phyloP scores from a whole-genome alignment of 805 yeast species.

The Teunomyces aglyptinius region DNA sequence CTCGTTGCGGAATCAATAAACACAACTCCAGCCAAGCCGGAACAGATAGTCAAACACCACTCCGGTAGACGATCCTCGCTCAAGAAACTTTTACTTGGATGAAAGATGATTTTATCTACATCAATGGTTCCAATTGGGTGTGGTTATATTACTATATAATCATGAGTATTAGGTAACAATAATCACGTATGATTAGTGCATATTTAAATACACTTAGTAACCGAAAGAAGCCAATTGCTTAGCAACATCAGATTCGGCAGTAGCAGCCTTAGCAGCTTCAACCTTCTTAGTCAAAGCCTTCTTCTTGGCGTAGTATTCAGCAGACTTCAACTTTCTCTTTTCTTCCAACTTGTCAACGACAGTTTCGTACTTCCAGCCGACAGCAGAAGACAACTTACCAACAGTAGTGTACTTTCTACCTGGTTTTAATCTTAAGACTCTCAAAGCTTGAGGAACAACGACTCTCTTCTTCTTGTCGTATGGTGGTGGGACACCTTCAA shows the following conservation, averaged over 20 bases:
- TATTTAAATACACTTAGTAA: constrained; percentile 58
- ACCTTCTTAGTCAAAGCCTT: constrained; percentile 92
- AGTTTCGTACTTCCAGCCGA: constrained; percentile 99
- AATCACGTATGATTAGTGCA: constrained; percentile 3
- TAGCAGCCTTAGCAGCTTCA: constrained; percentile 78
- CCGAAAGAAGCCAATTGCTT: constrained; percentile 95
- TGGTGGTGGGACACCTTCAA: constrained; percentile 99
- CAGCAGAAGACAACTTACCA: constrained; percentile 93
- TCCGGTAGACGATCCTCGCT: not conserved
- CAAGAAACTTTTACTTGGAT: not conserved
- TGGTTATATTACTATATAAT: constrained; percentile 5
- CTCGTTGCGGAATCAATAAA: not conserved
- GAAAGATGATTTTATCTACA: not conserved
- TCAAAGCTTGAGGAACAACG: constrained; percentile 99
- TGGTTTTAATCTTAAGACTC: constrained; percentile 98
- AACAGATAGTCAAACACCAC: not conserved
- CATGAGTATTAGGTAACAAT: constrained; percentile 4
- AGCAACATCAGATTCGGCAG: constrained; percentile 88
- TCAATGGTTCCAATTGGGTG: not conserved
- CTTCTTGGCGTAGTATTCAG: constrained; percentile 99
- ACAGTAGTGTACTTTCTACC: constrained; percentile 99
- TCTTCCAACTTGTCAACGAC: constrained; percentile 97
- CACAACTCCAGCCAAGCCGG: not conserved
- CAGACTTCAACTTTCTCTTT: constrained; percentile 98
- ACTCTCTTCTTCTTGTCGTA: constrained; percentile 99